Percentiles rank a stretch among this genome's conserved stretches.
phyloP scores from a whole-genome alignment of 202 grass and related monocot species.

The Musa balbisiana region DNA sequence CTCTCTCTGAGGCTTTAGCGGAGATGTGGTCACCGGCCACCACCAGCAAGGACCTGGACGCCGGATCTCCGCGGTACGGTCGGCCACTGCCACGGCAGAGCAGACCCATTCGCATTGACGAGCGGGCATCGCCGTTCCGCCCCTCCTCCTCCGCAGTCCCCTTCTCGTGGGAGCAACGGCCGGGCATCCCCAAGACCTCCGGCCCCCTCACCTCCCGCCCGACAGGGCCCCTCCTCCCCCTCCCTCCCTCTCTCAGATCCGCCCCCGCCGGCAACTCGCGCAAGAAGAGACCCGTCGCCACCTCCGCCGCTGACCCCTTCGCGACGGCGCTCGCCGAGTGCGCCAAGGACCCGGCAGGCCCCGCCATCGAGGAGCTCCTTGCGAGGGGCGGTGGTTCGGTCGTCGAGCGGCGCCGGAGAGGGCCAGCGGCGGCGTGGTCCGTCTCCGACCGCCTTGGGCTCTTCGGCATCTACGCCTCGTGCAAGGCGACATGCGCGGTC shows the following conservation, averaged over 20 bases:
- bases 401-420: neutral
- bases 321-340: constrained; percentile 15
- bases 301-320: neutral
- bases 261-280: neutral
- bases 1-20: neutral
- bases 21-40: neutral
- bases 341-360: constrained; percentile 3
- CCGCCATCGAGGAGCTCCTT: neutral
- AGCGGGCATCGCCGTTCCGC: neutral
- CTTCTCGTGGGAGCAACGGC: constrained; percentile 23
- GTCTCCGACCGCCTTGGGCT: neutral
- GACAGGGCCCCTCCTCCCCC: neutral
- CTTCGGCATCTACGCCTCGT: constrained; percentile 4
- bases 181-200: constrained; percentile 15
- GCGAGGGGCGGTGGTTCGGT: neutral
- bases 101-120: constrained; percentile 21
- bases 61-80: constrained; percentile 10
- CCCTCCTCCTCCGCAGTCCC: constrained; percentile 8
- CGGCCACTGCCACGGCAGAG: constrained; percentile 50
- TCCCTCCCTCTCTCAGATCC: constrained; percentile 10
- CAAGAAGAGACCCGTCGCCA: neutral
- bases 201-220: neutral
- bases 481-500: constrained; percentile 17
- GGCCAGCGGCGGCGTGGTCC: neutral
- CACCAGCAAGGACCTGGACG: neutral